Evolutionary conservation across 2,329 filamentous ascomycete genomes (phyloP), one percentile per base, ranked within the genome.

Genomic region (Clarireedia homoeocarpa): DNA sequence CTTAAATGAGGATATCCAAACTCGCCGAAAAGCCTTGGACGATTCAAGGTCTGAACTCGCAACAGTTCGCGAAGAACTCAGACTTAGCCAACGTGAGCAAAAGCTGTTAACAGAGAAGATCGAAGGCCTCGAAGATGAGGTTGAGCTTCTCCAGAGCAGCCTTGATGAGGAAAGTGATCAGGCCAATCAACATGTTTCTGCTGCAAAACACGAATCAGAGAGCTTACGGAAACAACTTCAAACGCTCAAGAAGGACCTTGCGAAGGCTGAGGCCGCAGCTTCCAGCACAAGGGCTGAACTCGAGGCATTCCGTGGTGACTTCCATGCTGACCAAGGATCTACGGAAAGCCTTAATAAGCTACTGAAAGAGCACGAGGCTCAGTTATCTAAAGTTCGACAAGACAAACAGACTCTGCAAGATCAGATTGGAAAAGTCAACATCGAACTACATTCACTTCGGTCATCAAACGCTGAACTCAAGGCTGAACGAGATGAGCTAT

Each of bases 71-170:
- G 86, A 91, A 61, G 84, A 90, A 55, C 76, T 91, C 7, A 81
- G 86, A n/a, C 75, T 85, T 50, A 80, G 81, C 26, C 81, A 84
- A 61, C 77, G 85, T 23, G 82, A 85, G 61, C 78, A 82, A 66
- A 79, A 83, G 61, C 69, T 76, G 0, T 76, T 88, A 58, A 75
- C 76, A 49, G 84, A 88, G 61, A 89, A 84, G 67, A 75, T 84
- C 2, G 81, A 86, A 56, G 77, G 78, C 6, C 70, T 91, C 20
- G 86, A 91, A 66, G 87, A 91, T 61, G 88, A 91, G 67, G 77
- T 90, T n/a, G 84, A 89, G 53, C 81, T 89, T 27, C 72, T 91
- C 14, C 86, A 90, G 67, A 70, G 68, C n/a, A 70, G 67, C 27
- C 56, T 73, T 12, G 71, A 72, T 50, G 84, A 88, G 50, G 84